Conservation (phyloP, 805 yeast genomes). For the Candida chauliodis region DNA sequence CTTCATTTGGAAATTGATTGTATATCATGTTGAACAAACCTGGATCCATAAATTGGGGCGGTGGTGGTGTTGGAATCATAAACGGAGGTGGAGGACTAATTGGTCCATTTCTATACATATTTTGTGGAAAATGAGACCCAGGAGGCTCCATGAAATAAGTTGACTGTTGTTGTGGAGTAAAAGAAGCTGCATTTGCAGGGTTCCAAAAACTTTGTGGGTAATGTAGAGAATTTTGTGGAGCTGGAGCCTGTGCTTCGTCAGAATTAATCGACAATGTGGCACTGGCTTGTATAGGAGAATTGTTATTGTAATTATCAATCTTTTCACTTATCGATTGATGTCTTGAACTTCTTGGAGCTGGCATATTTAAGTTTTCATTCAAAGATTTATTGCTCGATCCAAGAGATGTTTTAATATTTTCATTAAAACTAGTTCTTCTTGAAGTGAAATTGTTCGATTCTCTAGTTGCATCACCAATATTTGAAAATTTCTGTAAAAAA, state of each 20-base stretch:
- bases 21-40: constrained; percentile 32
- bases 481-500: constrained; percentile 59
- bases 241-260: constrained; percentile 14
- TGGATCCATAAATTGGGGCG: constrained; percentile 39
- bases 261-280: constrained; percentile 32
- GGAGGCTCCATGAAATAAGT: constrained; percentile 29
- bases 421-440: constrained; percentile 52
- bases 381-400: constrained; percentile 23
- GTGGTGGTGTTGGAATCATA: constrained; percentile 35
- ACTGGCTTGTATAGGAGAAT: constrained; percentile 43
- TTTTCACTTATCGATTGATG: constrained; percentile 59
- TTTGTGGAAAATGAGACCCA: constrained; percentile 13
- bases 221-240: constrained; percentile 1
- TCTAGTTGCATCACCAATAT: constrained; percentile 67
- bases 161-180: constrained; percentile 47
- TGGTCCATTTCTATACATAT: constrained; percentile 13
- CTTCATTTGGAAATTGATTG: constrained; percentile 10
- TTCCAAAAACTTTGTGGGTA: constrained; percentile 51
- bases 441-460: constrained; percentile 37
- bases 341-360: constrained; percentile 30
- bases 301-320: constrained; percentile 52
- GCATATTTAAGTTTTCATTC: constrained; percentile 42
- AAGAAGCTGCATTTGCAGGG: constrained; percentile 60
- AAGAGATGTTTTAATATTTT: constrained; percentile 26
- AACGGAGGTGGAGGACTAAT: constrained; percentile 34